Conservation (phyloP, 2,329 filamentous ascomycete species). For the Ampelomyces quisqualis region DNA sequence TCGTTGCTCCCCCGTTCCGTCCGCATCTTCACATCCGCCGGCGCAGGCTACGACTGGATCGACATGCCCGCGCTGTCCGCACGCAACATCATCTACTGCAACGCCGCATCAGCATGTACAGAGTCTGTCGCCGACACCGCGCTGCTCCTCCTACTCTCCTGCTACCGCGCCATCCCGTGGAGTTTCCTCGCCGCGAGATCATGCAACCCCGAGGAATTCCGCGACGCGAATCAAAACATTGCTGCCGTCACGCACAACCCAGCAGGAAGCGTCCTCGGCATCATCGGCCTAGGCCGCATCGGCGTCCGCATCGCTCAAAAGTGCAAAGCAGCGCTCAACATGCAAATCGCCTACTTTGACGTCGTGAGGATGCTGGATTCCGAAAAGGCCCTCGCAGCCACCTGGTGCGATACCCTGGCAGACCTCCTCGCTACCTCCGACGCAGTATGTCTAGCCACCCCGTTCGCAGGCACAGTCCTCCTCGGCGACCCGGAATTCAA, state of each 20-base stretch:
- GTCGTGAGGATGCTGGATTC: conserved; percentile 52
- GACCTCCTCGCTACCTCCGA: conserved; percentile 57
- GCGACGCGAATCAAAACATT: conserved; percentile 60
- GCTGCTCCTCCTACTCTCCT: conserved; percentile 66
- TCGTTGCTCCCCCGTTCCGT: conserved; percentile 52
- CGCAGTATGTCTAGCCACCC: conserved; percentile 64
- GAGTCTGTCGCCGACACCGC: conserved; percentile 74
- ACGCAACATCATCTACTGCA: conserved; percentile 69
- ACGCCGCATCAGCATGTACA: conserved; percentile 67
- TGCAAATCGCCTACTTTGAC: conserved; percentile 67
- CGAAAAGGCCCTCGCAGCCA: conserved; percentile 54
- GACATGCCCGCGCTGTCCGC: conserved; percentile 62
- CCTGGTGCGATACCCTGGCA: conserved; percentile 55
- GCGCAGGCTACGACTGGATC: conserved; percentile 65
- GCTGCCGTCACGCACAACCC: conserved; percentile 65
- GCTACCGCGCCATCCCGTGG: conserved; percentile 69
- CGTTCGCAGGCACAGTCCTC: conserved; percentile 53
- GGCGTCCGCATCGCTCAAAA: conserved; percentile 57
- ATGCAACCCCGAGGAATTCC: conserved; percentile 51
- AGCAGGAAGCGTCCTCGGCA: conserved; percentile 60
- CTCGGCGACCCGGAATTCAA: conserved; percentile 53
- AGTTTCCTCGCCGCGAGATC: conserved; percentile 59
- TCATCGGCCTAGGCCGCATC: conserved; percentile 68
- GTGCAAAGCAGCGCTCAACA: conserved; percentile 60
- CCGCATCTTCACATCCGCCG: conserved; percentile 60